Evolutionary conservation across 2,329 filamentous ascomycete species (phyloP), one percentile per base, ranked within the genome.

Genomic region (Teratosphaeria pseudoeucalypti): DNA sequence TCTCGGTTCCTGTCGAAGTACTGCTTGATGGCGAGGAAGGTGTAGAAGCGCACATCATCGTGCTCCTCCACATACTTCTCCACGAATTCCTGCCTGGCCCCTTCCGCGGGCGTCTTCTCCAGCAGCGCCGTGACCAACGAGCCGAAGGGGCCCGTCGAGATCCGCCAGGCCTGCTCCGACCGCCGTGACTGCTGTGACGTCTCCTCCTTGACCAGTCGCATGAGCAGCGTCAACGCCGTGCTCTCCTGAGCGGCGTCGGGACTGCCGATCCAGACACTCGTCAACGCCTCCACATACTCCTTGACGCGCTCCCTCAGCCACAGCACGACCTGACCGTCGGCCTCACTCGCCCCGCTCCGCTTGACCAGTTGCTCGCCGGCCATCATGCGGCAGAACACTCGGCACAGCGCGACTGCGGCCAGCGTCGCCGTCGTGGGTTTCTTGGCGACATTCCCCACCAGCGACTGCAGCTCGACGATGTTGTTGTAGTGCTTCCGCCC

Each of bases 401-500:
- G 84, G 73, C 91, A 96, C 55, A 96, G 79, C 1, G 92, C 87
- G 23, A 96, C 86, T 0, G 87, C 84, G 0, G 91, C 88, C 37
- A 89, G 76, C 1, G 63, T 66, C 2, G 65, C 64, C 23, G 65
- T 61, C 55, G 70, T 66, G 54, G 89, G 77, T 11, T 83, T 79
- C 3, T 83, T 78, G 52, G 86, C 82, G 1, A 78, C 73, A 19
- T 81, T 77, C 23, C 77, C 72, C 2, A 80, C 73, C 32, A 77
- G 76, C 39, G 76, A 77, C 54, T 95, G 78, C 43, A 97, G 76
- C 11, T 81, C 83, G 7, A 84, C 81, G 68, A 97, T 92, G 71
- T 95, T 90, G 78, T 96, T 95, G 80, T 95, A 95, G 75, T 96
- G 84, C 73, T 91, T 90, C 70, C 85, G 88, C 56, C 91, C 95